These are phyloP conservation scores for Rhizoclosmatium globosum DNA, from an alignment of 192 early-diverging fungal genomes.

Conservation along the genomic window DNA sequence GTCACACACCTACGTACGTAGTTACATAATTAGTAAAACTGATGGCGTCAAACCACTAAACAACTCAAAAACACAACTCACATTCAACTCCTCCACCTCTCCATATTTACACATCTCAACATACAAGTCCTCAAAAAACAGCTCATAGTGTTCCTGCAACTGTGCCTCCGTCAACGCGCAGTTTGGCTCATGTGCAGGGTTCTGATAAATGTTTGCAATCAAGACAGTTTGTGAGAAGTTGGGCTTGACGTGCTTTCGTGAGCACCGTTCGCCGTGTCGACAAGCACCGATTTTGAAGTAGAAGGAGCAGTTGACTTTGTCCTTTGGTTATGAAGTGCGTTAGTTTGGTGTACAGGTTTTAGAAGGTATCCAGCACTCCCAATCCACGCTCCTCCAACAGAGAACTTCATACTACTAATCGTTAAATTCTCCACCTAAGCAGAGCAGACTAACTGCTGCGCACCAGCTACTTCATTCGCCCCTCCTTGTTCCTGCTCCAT, in stretches of 20 bases:
- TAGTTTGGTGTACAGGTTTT: not conserved
- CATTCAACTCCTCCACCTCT: conserved; percentile 94
- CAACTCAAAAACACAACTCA: conserved; percentile 6
- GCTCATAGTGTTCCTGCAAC: conserved; percentile 91
- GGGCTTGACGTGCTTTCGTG: conserved; percentile 96
- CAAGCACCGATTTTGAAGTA: conserved; percentile 99
- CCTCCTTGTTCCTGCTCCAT: too few species aligned
- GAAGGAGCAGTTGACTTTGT: conserved; percentile 95
- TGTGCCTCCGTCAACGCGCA: conserved; percentile 72
- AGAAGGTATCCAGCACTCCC: not conserved
- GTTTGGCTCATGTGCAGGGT: conserved; percentile 74
- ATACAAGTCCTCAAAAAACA: conserved; percentile 97
- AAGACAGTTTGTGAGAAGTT: conserved; percentile 95
- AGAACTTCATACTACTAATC: too few species aligned
- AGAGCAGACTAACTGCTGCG: too few species aligned
- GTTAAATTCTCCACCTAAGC: too few species aligned
- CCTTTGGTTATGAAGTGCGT: conserved; percentile 6
- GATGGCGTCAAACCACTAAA: not conserved
- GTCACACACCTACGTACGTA: conserved; percentile 74
- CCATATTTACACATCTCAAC: conserved; percentile 96
- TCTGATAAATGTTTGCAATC: conserved; percentile 94
- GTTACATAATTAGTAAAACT: not conserved
- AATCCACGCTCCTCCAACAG: not conserved
- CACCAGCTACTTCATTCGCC: too few species aligned
- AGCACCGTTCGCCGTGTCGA: conserved; percentile 96